Percentiles rank a stretch among this genome's conserved stretches.
Conservation (phyloP, 2,329 filamentous ascomycete genomes). For the Phialophora macrospora region DNA sequence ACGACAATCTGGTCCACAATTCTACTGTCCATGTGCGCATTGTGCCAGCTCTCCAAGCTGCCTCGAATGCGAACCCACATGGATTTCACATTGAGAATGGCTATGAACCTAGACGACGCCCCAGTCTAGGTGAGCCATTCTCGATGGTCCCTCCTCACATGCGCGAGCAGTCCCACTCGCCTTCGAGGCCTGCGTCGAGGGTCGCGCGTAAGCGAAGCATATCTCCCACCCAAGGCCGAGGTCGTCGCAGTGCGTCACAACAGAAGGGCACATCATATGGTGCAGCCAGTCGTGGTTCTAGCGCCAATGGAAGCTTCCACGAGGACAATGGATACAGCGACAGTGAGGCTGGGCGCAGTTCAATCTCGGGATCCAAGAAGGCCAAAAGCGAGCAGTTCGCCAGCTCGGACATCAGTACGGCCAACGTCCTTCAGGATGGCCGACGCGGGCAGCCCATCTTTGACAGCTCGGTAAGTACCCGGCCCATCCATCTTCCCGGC, state of each 20-base stretch:
- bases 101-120: conserved; percentile 57
- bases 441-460: conserved; percentile 92
- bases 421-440: conserved; percentile 97
- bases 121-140: conserved; percentile 67
- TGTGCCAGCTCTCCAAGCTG: conserved; percentile 62
- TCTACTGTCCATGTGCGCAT: conserved; percentile 94
- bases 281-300: conserved; percentile 65
- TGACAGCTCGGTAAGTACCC: conserved; percentile 87
- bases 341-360: conserved; percentile 79
- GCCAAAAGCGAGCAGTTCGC: conserved; percentile 82
- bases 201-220: conserved; percentile 76
- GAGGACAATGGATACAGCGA: conserved; percentile 88
- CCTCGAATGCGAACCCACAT: conserved; percentile 52
- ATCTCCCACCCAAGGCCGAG: conserved; percentile 71
- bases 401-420: conserved; percentile 95
- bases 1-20: conserved; percentile 91
- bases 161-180: conserved; percentile 63
- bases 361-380: conserved; percentile 72
- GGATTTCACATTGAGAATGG: conserved; percentile 56
- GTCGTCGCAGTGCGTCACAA: conserved; percentile 77
- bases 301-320: conserved; percentile 61
- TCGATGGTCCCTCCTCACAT: conserved; percentile 65
- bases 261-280: conserved; percentile 74
- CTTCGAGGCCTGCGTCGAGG: conserved; percentile 71
- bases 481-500: conserved; percentile 21